Conservation (phyloP, 2,329 filamentous ascomycete species). For the Claviceps digitariae region DNA sequence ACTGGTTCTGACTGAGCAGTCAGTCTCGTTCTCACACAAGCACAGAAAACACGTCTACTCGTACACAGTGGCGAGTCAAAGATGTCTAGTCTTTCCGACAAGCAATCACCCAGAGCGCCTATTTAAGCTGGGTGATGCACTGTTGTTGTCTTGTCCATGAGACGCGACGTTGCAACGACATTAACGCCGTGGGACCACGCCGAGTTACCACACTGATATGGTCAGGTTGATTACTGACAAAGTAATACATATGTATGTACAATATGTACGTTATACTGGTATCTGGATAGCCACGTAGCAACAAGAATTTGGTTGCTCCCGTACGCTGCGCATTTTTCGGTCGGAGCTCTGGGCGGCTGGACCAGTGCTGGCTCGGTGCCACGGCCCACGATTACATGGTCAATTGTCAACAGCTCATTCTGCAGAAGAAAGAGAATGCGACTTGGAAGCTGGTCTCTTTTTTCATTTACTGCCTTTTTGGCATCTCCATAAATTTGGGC, state of each 20-base stretch:
- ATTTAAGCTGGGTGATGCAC: not conserved
- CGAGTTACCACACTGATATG: not conserved
- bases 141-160: not conserved
- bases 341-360: not conserved
- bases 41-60: too few species aligned
- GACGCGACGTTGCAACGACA: not conserved
- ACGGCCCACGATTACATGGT: not conserved
- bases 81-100: too few species aligned
- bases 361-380: too few species aligned
- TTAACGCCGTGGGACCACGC: not conserved
- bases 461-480: not conserved
- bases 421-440: not conserved
- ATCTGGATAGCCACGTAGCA: not conserved
- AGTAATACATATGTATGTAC: too few species aligned
- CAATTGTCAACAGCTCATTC: not conserved
- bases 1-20: too few species aligned
- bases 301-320: not conserved
- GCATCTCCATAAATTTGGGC: not conserved
- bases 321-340: not conserved
- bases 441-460: not conserved
- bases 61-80: too few species aligned
- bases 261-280: too few species aligned
- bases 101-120: not conserved
- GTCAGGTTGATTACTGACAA: too few species aligned
- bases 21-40: too few species aligned